phyloP scores from a whole-genome alignment of 768 basidiomycete genomes.

The Hericium erinaceus region DNA sequence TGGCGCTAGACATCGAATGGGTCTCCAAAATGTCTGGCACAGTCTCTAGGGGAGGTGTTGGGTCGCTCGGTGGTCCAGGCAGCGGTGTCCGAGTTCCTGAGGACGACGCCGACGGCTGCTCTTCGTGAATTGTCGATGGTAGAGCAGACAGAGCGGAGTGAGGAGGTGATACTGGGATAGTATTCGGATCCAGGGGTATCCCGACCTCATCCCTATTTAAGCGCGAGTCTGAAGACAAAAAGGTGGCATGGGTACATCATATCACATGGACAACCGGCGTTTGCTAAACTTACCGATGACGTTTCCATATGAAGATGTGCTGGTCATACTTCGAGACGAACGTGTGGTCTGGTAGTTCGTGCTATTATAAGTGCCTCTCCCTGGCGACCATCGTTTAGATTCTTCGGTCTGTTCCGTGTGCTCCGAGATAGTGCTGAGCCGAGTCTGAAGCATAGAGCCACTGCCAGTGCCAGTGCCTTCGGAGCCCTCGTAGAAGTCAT shows the following conservation, averaged over 20 bases:
- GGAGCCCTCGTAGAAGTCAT: slow-evolving; percentile 15
- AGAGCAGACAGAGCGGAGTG: slow-evolving; percentile 64
- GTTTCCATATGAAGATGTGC: slow-evolving; percentile 53
- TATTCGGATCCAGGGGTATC: slow-evolving; percentile 38
- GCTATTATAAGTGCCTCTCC: not conserved
- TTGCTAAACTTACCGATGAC: slow-evolving; percentile 38
- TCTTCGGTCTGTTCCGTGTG: slow-evolving; percentile 11
- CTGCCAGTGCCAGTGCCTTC: not conserved
- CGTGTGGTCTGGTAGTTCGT: not conserved
- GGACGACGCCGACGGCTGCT: slow-evolving; percentile 24
- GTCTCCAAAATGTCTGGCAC: slow-evolving; percentile 50
- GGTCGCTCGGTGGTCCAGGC: slow-evolving; percentile 26
- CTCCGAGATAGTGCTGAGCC: slow-evolving; percentile 16
- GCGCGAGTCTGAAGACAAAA: slow-evolving; percentile 9
- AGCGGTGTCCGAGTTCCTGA: slow-evolving; percentile 28
- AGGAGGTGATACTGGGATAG: slow-evolving; percentile 57
- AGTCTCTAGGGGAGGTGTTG: slow-evolving; percentile 31
- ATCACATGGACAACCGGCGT: not conserved
- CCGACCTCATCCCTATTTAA: slow-evolving; percentile 1
- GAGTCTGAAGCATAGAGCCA: not conserved
- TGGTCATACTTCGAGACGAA: slow-evolving; percentile 17
- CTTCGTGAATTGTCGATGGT: slow-evolving; percentile 17
- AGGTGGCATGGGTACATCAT: not conserved
- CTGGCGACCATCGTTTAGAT: slow-evolving; percentile 6
- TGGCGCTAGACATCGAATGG: slow-evolving; percentile 32